Conservation (phyloP, 2,329 filamentous ascomycete genomes). For the Alternaria brassicicola region DNA sequence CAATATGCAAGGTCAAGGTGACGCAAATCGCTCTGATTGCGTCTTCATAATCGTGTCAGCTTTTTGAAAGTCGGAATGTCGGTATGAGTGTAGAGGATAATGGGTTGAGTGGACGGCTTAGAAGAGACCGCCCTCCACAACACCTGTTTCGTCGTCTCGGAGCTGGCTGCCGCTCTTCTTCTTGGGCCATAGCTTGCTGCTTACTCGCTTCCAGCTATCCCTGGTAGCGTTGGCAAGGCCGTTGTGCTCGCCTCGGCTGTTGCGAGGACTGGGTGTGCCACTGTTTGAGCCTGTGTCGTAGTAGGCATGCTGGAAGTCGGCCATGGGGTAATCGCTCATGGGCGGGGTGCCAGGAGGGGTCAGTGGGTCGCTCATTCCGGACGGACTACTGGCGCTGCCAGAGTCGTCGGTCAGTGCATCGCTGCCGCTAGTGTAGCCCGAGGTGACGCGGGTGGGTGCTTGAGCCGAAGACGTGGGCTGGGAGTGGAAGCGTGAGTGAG, state of each 20-base stretch:
- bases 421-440: constrained; percentile 51
- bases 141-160: constrained; percentile 45
- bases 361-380: constrained; percentile 66
- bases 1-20: constrained; percentile 38
- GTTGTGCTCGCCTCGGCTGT: constrained; percentile 47
- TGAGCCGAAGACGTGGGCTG: constrained; percentile 45
- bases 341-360: constrained; percentile 80
- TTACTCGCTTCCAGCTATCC: constrained; percentile 50
- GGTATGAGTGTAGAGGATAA: not conserved
- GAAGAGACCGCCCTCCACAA: constrained; percentile 46
- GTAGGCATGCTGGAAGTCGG: constrained; percentile 45
- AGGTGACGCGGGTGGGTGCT: constrained; percentile 33
- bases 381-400: constrained; percentile 55
- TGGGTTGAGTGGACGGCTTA: constrained; percentile 13
- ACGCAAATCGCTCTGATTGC: constrained; percentile 43
- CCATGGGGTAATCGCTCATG: constrained; percentile 60
- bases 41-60: constrained; percentile 41
- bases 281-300: constrained; percentile 42
- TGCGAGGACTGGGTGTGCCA: constrained; percentile 47
- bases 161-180: constrained; percentile 47
- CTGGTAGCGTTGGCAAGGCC: constrained; percentile 45
- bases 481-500: constrained; percentile 47
- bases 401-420: constrained; percentile 67
- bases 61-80: constrained; percentile 14
- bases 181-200: constrained; percentile 50